Base-by-base conservation (phyloP, 306 rosid genomes). In the Cyamopsis tetragonoloba region DNA sequence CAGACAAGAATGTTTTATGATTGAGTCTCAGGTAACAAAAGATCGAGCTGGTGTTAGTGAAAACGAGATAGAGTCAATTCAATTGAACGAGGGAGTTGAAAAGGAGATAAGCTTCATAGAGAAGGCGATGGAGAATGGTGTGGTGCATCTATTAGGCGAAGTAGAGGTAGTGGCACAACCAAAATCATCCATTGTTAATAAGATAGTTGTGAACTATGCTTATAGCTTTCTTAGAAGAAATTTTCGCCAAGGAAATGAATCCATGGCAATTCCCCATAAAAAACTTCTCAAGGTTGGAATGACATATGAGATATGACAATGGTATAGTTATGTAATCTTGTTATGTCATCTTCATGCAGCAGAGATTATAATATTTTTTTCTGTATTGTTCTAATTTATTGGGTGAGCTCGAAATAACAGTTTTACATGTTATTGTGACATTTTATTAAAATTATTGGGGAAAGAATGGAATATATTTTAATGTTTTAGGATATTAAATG, bases 141-240 rank as follows among this genome's bases (percentile, higher is more conserved):
- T 88, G 17, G 85, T 88, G 8, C 74, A 88, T 70, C 68, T 85
- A 23, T 34, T 85, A 26, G 91, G 85, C 13, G 85, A 85, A 67
- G 76, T 79, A 12, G 84, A 88, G 59, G 84, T 85, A 34, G 78
- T 81, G 68, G 87, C 91, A 0, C 53, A 67, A 9, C 68, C 69
- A 10, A 73, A 81, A 1, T 83, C 95, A 0, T 83, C 95, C 4
- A 17, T 79, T 13, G 17, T 88, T 3, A 85, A 81, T 64, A 88
- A 70, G 60, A 14, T 88, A 0, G 75, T 81, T 7, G 75, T 85
- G 7, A 72, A 81, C 42, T 35, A 79, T 46, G 57, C 31, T 4
- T 85, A 81, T 26, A 68, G 42, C 51, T 85, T 83, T 80, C 17
- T 88, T 66, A 79, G 87, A 70, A 79, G 74, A 38, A 88, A 88